Base-by-base conservation (phyloP, 768 basidiomycete genomes). In the Lenzites betulinus region DNA sequence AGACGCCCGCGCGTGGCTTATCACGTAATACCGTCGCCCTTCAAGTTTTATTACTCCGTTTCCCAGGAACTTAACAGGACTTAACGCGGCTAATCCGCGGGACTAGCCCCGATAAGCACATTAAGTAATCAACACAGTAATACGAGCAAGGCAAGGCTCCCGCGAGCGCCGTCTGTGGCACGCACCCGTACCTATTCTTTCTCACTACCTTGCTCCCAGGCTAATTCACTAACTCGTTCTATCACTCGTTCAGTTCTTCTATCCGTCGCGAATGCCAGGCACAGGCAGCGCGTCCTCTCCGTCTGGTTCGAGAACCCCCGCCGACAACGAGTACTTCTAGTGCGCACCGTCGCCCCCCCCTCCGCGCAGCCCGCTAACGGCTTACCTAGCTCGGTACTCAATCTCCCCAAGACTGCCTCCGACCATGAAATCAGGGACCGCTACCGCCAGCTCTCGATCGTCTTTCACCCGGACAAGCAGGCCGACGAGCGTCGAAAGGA, bases 391-490 rank as follows among this genome's bases (percentile, higher is more conserved):
- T 75, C 87, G 9, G 81, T 92, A 36, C 81, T 93, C 44, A 93
- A 93, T 69, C 71, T 94, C 49, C 80, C 86, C 16, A 79, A 73
- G 51, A 78, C 81, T 5, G 89, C 90, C 0, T 83, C 86, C 1
- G 80, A 83, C 58, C 75, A 76, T 49, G 89, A 93, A 67, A 87
- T 94, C 60, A 80, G 90, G 50, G 90, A 92, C 57, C 79, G 86
- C 36, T 90, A 93, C 71, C 78, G 83, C 42, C 70, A 83, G 6
- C 73, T 94, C 26, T 93, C 92, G 4, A 80, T 93, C 28, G 75
- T 88, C 20, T 92, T 90, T 64, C 93, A 96, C 66, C 93, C 93
- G 0, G 93, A 96, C 79, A 89, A 88, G 69, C 90, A 93, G 60
- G 80, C 78, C 22, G 83, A 85, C 67, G 81, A 83, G 53, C 71